These are phyloP conservation scores for Alternaria sp. DNA, from an alignment of 2,329 filamentous ascomycete species.

Conservation along the genomic window DNA sequence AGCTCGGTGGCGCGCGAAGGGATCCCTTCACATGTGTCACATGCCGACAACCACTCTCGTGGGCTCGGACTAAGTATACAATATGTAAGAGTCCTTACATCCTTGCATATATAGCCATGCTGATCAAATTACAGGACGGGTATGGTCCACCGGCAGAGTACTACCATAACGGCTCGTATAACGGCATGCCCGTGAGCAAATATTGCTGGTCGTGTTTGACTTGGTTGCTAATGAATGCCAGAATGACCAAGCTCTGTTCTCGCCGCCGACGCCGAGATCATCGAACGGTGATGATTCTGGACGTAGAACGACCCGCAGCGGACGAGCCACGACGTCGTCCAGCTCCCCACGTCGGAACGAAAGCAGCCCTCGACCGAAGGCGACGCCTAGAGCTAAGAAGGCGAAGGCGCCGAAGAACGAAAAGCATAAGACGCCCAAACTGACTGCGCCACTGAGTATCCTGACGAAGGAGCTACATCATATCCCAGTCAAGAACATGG, in stretches of 20 bases:
- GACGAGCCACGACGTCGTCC: slow-evolving; percentile 32
- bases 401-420: slow-evolving; percentile 55
- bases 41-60: slow-evolving; percentile 31
- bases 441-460: slow-evolving; percentile 74
- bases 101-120: slow-evolving; percentile 16
- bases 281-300: slow-evolving; percentile 51
- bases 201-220: background rate
- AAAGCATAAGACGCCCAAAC: slow-evolving; percentile 60
- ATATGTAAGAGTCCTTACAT: slow-evolving; percentile 39
- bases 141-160: slow-evolving; percentile 41
- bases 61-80: slow-evolving; percentile 40
- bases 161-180: slow-evolving; percentile 38
- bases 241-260: slow-evolving; percentile 40
- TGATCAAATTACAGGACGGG: slow-evolving; percentile 40
- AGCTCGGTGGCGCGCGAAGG: slow-evolving; percentile 37
- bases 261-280: slow-evolving; percentile 56
- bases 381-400: slow-evolving; percentile 53
- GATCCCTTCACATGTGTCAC: slow-evolving; percentile 39
- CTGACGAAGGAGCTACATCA: slow-evolving; percentile 69
- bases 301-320: slow-evolving; percentile 51
- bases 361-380: slow-evolving; percentile 37
- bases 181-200: slow-evolving; percentile 36
- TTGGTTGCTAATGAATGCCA: slow-evolving; percentile 30
- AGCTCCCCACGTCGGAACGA: slow-evolving; percentile 33
- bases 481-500: slow-evolving; percentile 78